Evolutionary conservation across 306 rosid species (phyloP).

Genomic region (Dryas octopetala): DNA sequence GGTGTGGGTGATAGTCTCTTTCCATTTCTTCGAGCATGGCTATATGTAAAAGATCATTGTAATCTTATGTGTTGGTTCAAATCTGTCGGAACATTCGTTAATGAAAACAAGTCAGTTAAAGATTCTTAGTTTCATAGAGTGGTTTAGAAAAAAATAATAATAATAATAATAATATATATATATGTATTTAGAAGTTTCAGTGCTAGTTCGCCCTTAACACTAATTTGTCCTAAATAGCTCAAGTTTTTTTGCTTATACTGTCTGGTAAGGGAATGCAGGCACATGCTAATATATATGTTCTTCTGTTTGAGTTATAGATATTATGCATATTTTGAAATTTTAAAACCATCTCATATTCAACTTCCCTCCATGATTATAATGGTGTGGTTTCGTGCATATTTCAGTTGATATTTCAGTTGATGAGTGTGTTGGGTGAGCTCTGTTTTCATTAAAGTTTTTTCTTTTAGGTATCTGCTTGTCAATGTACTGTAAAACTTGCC

Average conservation of each 20-base stretch:
- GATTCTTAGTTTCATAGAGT: conserved; percentile 27
- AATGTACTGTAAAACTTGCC: no score
- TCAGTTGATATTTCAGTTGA: no score
- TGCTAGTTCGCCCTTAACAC: not conserved
- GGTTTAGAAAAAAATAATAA: not conserved
- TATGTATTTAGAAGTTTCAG: not conserved
- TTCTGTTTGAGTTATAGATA: no score
- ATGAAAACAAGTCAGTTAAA: conserved; percentile 44
- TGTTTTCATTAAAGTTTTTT: no score
- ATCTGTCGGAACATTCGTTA: conserved; percentile 60
- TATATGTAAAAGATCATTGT: conserved; percentile 88
- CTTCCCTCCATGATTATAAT: no score
- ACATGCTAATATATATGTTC: not conserved
- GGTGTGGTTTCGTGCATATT: no score
- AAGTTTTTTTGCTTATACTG: not conserved
- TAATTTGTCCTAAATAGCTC: not conserved
- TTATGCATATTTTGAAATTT: no score
- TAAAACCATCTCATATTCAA: no score
- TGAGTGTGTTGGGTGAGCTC: no score
- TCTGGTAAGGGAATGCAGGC: not conserved
- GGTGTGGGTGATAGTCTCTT: conserved; percentile 79
- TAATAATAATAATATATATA: no score
- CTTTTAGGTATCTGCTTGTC: no score
- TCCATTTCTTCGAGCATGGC: conserved; percentile 95
- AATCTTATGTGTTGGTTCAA: conserved; percentile 86